These are phyloP conservation scores for Fusarium hostae DNA, from an alignment of 2,329 filamentous ascomycete species.

Conservation along the genomic window DNA sequence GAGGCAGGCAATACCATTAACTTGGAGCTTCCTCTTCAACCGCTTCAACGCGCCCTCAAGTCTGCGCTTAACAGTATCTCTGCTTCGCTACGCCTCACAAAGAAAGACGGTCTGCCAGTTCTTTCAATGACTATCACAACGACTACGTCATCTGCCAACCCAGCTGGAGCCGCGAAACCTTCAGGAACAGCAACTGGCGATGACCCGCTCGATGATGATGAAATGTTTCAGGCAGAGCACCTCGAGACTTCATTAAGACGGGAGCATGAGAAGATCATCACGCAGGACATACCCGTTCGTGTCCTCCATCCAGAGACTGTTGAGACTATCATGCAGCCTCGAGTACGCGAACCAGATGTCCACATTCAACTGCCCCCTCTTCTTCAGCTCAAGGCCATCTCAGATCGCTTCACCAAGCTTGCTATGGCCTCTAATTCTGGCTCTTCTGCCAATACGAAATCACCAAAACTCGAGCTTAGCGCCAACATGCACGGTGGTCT, in stretches of 20 bases:
- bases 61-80: constrained; percentile 85
- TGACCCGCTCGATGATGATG: constrained; percentile 56
- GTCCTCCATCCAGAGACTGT: constrained; percentile 86
- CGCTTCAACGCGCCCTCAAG: constrained; percentile 89
- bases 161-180: constrained; percentile 46
- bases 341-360: constrained; percentile 89
- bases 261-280: constrained; percentile 90
- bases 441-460: constrained; percentile 57
- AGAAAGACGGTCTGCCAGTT: constrained; percentile 87
- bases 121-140: constrained; percentile 91
- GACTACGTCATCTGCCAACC: constrained; percentile 65
- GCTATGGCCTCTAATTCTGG: constrained; percentile 62
- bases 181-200: constrained; percentile 45
- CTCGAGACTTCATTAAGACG: constrained; percentile 68
- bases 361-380: constrained; percentile 91
- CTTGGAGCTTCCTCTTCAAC: constrained; percentile 89
- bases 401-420: constrained; percentile 93
- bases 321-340: constrained; percentile 93
- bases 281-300: constrained; percentile 94
- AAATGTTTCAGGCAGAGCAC: constrained; percentile 61
- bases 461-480: constrained; percentile 82
- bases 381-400: constrained; percentile 90
- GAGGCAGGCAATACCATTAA: constrained; percentile 90
- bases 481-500: constrained; percentile 96
- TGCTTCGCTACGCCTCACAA: constrained; percentile 88